phyloP scores from a whole-genome alignment of 495 filamentous ascomycete genomes.

The Trichoderma virens region DNA sequence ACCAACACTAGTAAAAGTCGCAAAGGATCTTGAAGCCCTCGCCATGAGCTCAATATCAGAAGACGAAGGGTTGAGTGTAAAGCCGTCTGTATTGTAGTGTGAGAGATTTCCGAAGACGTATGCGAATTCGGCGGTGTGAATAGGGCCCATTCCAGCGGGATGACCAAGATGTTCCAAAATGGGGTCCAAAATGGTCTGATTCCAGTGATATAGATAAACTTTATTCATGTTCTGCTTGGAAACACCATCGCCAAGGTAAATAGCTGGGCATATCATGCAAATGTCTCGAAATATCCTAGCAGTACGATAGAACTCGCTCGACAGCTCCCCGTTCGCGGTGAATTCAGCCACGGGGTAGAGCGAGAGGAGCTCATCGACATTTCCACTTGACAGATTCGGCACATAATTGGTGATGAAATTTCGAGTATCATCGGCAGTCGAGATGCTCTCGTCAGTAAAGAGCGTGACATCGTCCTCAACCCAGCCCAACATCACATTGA shows the following conservation, averaged over 20 bases:
- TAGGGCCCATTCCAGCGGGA: conserved; percentile 27
- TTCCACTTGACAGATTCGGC: conserved; percentile 13
- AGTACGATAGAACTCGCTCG: conserved; percentile 36
- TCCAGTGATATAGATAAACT: conserved; percentile 34
- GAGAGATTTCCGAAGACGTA: conserved; percentile 34
- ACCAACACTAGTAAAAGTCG: conserved; percentile 22
- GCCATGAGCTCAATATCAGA: conserved; percentile 21
- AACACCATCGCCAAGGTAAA: conserved; percentile 24
- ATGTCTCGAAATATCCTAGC: conserved; percentile 40
- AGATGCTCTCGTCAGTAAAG: conserved; percentile 18
- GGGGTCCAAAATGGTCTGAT: conserved; percentile 33
- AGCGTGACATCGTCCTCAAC: conserved; percentile 19
- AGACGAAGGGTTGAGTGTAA: conserved; percentile 16
- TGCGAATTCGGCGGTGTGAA: conserved; percentile 39
- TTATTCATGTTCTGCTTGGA: conserved; percentile 17
- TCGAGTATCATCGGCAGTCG: conserved; percentile 2
- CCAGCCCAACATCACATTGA: conserved; percentile 27
- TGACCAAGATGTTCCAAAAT: conserved; percentile 23
- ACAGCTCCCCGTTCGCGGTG: conserved; percentile 18
- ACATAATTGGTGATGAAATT: background rate
- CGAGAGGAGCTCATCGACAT: background rate
- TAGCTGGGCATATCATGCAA: conserved; percentile 37
- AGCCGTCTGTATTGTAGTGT: conserved; percentile 16
- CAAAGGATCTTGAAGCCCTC: conserved; percentile 25
- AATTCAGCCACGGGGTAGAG: conserved; percentile 37